Base-by-base conservation (phyloP, 129 eudicot species). In the Centrapalus pauciflorus region DNA sequence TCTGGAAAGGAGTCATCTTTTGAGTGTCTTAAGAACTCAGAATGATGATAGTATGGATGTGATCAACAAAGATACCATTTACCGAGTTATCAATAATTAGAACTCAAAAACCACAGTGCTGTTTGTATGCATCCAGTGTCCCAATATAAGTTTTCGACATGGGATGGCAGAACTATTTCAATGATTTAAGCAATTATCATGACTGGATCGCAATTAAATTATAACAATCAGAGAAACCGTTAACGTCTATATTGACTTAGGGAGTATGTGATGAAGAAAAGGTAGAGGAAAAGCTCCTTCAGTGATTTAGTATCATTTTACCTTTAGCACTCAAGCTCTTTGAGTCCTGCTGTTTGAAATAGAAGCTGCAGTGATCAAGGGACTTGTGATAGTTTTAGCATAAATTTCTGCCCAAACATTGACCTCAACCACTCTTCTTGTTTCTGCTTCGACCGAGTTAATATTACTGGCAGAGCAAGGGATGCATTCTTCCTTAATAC, bases 361-460 rank as follows among this genome's bases (percentile, higher is more conserved):
- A n/a, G n/a, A n/a, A n/a, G n/a, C 95, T 87, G 54, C 95, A 76
- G 62, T 87, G 90, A 67, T 87, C 95, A 55, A 87, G 95, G 61
- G 95, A 87, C 76, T 87, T 87, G 72, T 84, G 90, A 67, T 87
- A 83, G 76, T 87, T 87, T 75, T 87, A 2, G 90, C 77, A 77
- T 84, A 87, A 26, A 84, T 84, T 59, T 84, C 95, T 29, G 87
- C 90, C 95, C 95, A 87, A 37, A 84, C 87, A 68, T 87, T 87
- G 57, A 84, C 75, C 87, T 87, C 1, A 82, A 85, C 95, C 90
- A 87, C 78, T 87, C 95, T 41, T 87, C 95, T 77, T 87, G 95
- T 81, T 87, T 87, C 83, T 87, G 95, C 75, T 87, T 87, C 80
- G 84, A 72, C 45, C 95, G 87, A 21, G 87, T 87, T 64, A 87